Conservation (phyloP, 2,329 filamentous ascomycete genomes). For the Dactylellina haptotyla region DNA sequence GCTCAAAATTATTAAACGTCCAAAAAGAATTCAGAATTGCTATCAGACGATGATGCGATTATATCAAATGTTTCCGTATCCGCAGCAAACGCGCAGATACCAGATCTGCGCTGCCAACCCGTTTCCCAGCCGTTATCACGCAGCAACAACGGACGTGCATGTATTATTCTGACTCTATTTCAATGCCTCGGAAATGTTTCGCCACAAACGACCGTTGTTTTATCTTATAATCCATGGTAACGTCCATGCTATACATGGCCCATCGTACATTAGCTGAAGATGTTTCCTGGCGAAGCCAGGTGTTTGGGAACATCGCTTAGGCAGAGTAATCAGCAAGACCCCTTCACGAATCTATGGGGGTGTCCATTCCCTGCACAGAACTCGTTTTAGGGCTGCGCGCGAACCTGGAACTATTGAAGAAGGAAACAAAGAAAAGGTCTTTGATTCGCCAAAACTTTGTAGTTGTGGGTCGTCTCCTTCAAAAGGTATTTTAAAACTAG, state of each 20-base stretch:
- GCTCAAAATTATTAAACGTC: not conserved
- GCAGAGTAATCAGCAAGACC: conserved; percentile 27
- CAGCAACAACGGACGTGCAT: not conserved
- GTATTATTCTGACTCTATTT: not conserved
- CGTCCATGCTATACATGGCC: not conserved
- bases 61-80: conserved; percentile 2
- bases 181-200: not conserved
- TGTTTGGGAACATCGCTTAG: conserved; percentile 40
- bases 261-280: conserved; percentile 18
- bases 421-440: not conserved
- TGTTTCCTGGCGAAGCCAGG: conserved; percentile 19
- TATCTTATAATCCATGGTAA: not conserved
- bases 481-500: not conserved
- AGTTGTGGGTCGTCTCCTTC: too few relatives aligned
- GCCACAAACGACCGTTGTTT: not conserved
- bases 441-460: not conserved
- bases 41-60: too few relatives aligned
- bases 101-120: not conserved
- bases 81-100: not conserved
- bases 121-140: not conserved
- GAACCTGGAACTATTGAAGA: too few relatives aligned
- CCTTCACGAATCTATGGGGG: too few relatives aligned
- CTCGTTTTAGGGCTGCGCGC: conserved; percentile 37
- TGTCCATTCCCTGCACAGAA: not conserved
- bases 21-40: not conserved